Conservation (phyloP, 257 asterid species). For the Eustoma russellianum region DNA sequence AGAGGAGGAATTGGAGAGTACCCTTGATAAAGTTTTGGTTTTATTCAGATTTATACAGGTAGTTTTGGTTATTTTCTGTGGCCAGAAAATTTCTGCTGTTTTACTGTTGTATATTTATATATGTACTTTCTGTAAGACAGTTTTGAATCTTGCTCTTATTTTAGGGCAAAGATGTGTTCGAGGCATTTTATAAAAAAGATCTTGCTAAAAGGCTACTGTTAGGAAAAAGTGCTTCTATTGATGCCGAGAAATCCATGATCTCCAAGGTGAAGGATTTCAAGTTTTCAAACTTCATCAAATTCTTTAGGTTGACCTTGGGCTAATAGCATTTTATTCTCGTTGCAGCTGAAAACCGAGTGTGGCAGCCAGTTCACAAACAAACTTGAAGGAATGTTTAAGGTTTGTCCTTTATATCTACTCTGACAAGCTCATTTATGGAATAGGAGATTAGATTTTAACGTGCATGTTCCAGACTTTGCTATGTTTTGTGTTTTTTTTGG, state of each 20-base stretch:
- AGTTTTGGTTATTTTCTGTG: constrained; percentile 1
- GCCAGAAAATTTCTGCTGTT: not conserved
- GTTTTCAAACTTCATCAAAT: constrained; percentile 3
- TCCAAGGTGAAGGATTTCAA: constrained; percentile 16
- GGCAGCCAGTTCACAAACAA: constrained; percentile 98
- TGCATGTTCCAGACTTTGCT: too few species aligned
- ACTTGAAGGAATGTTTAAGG: constrained; percentile 99
- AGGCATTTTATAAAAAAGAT: constrained; percentile 49
- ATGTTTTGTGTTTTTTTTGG: too few species aligned
- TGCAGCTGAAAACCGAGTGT: constrained; percentile 90
- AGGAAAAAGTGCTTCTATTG: constrained; percentile 95
- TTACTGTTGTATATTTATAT: too few species aligned
- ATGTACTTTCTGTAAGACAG: too few species aligned
- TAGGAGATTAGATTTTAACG: too few species aligned
- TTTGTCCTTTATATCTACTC: constrained; percentile 11
- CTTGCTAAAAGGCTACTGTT: constrained; percentile 84
- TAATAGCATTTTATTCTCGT: constrained; percentile 6
- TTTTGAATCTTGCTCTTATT: not conserved
- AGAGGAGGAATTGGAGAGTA: constrained; percentile 98
- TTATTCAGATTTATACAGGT: constrained; percentile 97
- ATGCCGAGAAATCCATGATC: constrained; percentile 90
- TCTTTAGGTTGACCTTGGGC: constrained; percentile 2
- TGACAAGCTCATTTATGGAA: too few species aligned
- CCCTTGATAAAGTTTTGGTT: constrained; percentile 91
- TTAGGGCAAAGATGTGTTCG: constrained; percentile 46